Evolutionary conservation across 1,284 basidiomycete genomes (phyloP).

Genomic region (Moniliella sp.): DNA sequence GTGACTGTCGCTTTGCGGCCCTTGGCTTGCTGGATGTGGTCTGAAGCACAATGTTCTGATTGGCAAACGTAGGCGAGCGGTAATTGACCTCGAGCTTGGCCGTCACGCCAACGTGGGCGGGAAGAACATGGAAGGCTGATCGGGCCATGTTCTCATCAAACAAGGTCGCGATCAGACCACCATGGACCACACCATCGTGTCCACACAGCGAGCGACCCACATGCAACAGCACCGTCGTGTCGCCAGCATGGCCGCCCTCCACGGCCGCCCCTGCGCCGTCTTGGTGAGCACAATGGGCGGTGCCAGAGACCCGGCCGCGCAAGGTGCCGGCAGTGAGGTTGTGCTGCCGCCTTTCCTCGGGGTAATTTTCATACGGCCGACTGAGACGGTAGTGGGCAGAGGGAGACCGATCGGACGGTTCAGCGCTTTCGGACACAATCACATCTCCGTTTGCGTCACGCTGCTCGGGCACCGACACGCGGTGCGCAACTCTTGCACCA

Average conservation of each 20-base stretch:
- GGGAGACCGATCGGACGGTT: no score
- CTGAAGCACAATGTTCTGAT: constrained; percentile 44
- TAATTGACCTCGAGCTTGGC: constrained; percentile 39
- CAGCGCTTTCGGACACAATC: no score
- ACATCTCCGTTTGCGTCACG: no score
- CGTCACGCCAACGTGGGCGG: constrained; percentile 76
- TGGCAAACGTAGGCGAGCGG: constrained; percentile 29
- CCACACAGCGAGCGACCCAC: constrained; percentile 63
- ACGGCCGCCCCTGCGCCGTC: constrained; percentile 12
- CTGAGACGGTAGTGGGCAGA: constrained; percentile 25
- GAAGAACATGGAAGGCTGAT: constrained; percentile 43
- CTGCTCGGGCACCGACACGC: no score
- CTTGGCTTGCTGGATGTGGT: constrained; percentile 44
- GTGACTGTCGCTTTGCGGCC: constrained; percentile 57
- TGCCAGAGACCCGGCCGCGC: constrained; percentile 42
- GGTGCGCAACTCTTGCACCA: no score
- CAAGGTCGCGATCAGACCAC: constrained; percentile 69
- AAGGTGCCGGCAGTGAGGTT: constrained; percentile 64
- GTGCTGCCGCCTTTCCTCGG: constrained; percentile 51
- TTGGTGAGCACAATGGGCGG: constrained; percentile 24
- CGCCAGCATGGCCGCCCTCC: constrained; percentile 19
- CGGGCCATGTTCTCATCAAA: constrained; percentile 67
- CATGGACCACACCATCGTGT: constrained; percentile 80
- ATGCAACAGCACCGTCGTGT: constrained; percentile 45
- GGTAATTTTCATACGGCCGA: constrained; percentile 50